phyloP scores from a whole-genome alignment of 495 filamentous ascomycete species.

The Entonaema liquescens region DNA sequence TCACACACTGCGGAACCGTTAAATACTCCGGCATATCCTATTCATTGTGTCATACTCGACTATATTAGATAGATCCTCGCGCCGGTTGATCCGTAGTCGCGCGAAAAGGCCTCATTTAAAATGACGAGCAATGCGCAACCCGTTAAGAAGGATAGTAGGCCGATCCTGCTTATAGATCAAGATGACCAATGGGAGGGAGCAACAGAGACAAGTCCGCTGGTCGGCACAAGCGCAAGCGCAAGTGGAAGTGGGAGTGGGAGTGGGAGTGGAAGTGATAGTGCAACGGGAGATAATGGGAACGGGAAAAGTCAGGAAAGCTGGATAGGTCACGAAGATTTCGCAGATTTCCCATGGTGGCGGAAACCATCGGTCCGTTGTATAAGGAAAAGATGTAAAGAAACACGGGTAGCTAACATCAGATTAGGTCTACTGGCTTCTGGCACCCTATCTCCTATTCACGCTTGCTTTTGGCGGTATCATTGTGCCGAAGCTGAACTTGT shows the following conservation, averaged over 20 bases:
- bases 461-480: slow-evolving; percentile 84
- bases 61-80: not conserved
- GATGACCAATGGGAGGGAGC: slow-evolving; percentile 37
- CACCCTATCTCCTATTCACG: slow-evolving; percentile 77
- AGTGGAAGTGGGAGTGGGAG: not conserved
- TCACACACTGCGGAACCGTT: not conserved
- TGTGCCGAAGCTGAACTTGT: slow-evolving; percentile 80
- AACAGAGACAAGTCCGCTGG: slow-evolving; percentile 54
- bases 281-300: slow-evolving; percentile 6
- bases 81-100: not conserved
- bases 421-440: slow-evolving; percentile 86
- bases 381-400: not conserved
- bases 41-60: not conserved
- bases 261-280: slow-evolving; percentile 1
- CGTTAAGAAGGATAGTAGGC: slow-evolving; percentile 12
- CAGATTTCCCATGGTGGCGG: slow-evolving; percentile 72
- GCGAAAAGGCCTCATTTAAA: not conserved
- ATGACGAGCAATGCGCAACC: slow-evolving; percentile 36
- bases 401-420: slow-evolving; percentile 22
- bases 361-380: slow-evolving; percentile 68
- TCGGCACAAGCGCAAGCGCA: slow-evolving; percentile 37
- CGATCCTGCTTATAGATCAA: slow-evolving; percentile 35
- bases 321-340: slow-evolving; percentile 65
- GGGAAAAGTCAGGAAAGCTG: slow-evolving; percentile 44
- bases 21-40: slow-evolving; percentile 14